These are phyloP conservation scores for Coemansia sp. DNA, from an alignment of 192 early-diverging fungal genomes.

Conservation along the genomic window DNA sequence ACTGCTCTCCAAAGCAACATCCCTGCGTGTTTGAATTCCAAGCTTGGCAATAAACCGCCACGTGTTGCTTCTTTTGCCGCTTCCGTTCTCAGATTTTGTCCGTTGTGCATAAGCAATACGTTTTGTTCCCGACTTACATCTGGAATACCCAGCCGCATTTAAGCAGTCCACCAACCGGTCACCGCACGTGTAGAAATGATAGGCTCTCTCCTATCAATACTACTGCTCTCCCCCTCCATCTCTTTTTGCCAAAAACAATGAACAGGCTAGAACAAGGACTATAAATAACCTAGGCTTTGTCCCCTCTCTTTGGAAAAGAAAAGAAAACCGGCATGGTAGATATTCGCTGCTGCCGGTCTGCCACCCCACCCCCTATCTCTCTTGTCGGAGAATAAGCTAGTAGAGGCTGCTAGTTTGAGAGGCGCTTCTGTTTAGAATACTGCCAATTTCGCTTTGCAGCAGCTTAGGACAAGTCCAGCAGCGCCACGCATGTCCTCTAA, in stretches of 20 bases:
- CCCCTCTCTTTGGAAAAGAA: not conserved
- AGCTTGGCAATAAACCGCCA: constrained; percentile 9
- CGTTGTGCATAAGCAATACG: not conserved
- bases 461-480: not conserved
- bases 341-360: not conserved
- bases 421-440: constrained; percentile 5
- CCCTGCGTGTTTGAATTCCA: constrained; percentile 3
- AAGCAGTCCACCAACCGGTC: constrained; percentile 1
- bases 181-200: constrained; percentile 11
- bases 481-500: constrained; percentile 1
- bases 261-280: too few relatives aligned
- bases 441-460: not conserved
- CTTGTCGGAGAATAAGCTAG: not conserved
- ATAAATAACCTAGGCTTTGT: not conserved
- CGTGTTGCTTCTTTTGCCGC: constrained; percentile 4
- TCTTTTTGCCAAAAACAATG: not conserved
- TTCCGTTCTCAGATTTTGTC: not conserved
- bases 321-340: not conserved
- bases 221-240: constrained; percentile 7
- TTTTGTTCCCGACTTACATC: not conserved
- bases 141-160: not conserved
- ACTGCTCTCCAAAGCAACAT: constrained; percentile 2
- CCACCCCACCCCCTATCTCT: not conserved
- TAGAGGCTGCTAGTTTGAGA: not conserved
- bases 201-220: not conserved